Evolutionary conservation across 1,284 basidiomycete genomes (phyloP), one percentile per base, ranked within the genome.

Genomic region (Athelia psychrophila): DNA sequence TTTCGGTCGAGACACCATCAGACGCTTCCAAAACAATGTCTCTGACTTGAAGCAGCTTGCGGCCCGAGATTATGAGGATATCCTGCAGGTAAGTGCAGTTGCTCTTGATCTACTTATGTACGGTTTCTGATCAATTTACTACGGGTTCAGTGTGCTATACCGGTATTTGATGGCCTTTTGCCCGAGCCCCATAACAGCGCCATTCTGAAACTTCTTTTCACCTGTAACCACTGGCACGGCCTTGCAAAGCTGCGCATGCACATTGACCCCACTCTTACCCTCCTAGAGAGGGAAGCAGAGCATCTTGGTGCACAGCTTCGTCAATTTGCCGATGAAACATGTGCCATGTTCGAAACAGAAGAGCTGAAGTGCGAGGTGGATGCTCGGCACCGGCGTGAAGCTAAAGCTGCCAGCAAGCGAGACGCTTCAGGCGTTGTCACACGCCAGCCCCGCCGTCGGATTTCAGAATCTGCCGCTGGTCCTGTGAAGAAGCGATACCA

Each of bases 211-310:
- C 55, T 72, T 0, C 51, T 73, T 1, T 70, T 60, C 22, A 47
- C 54, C 4, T 36, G 71, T 0, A 56, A 59, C 0, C 52, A 55
- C 1, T 75, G 70, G 72, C 73, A 71, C 54, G 58, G 55, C 2
- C 56, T 66, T 6, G 64, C 62, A 1, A 74, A 74, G 50, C 54
- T 74, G 3, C 58, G 56, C 0, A 40, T 67, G 2, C 71, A 74
- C 49, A 69, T 65, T 0, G 58, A 65, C 1, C 54, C 52, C 0
- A 69, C 65, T 0, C 52, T 73, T 0, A 15, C 50, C 1, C 20
- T 56, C 2, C 57, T 72, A 0, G 55, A 65, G 0, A 13, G 23
- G 0, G 50, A 51, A 0, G 70, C 67, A 1, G 51, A 47, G 6
- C 19, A 44, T 3, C 52, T 70, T 1, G 68, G 68, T 1, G 10